Base-by-base conservation (phyloP, 192 early-diverging fungal species). In the Backusella circina region DNA sequence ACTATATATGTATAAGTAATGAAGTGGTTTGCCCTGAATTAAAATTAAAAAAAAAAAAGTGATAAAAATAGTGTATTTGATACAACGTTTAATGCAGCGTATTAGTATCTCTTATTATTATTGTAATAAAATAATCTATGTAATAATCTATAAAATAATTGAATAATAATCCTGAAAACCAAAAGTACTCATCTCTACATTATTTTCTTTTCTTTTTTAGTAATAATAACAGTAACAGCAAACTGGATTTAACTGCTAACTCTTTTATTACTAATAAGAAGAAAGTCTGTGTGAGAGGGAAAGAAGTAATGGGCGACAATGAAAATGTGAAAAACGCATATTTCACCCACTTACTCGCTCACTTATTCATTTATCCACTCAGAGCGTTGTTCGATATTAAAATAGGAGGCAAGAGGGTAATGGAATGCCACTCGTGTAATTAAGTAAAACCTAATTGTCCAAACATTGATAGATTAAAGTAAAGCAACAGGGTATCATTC, bases 381-480 rank as follows among this genome's bases (percentile, higher is more conserved):
- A n/a, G 13, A 1, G 10, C 3, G 26, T 61, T 61, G 54, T 26
- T 61, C 54, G 54, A 61, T 61, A 61, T 61, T 61, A 61, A 61
- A 61, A 61, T 61, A 61, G 54, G 54, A 61, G 54, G 54, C 26
- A 57, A 57, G 23, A 57, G 54, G 54, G 54, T 61, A 61, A 26
- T 61, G 54, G 54, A 61, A 61, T 61, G 54, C 54, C 54, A 12
- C 54, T 26, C 54, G 54, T 61, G 54, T 61, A 61, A 61, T 61
- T 61, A 61, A 61, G 10, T 61, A 12, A 61, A 61, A 26, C 54
- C n/a, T 61, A 61, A 61, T 61, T 61, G 26, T 28, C 54, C 54
- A 61, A 61, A 61, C 54, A 61, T 28, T 26, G 54, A 61, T 61
- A 26, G 54, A 61, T 61, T 61, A 61, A 61, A 61, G 23, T 28